Conservation (phyloP, 2,329 filamentous ascomycete species). For the Dactylellina sp. region DNA sequence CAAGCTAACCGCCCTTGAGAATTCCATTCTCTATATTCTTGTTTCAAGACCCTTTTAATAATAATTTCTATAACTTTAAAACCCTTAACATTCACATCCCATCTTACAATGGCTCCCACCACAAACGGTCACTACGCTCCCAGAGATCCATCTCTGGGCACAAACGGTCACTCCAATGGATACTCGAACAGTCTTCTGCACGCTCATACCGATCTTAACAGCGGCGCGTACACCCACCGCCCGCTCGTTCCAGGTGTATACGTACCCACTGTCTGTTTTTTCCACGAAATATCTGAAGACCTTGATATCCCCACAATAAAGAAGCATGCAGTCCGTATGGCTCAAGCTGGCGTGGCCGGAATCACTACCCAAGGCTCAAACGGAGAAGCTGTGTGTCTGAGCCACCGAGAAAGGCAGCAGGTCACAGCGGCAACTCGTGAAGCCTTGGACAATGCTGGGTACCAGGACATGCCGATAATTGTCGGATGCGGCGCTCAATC, state of each 20-base stretch:
- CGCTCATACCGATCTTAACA: conserved; percentile 40
- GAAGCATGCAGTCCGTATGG: conserved; percentile 82
- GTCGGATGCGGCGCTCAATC: conserved; percentile 84
- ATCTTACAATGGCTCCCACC: conserved; percentile 48
- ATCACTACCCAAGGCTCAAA: conserved; percentile 91
- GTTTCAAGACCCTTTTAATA: conserved; percentile 13
- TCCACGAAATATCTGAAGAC: conserved; percentile 84
- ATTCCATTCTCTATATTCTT: not conserved
- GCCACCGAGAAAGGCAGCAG: conserved; percentile 78
- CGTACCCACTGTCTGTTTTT: conserved; percentile 90
- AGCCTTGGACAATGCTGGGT: conserved; percentile 84
- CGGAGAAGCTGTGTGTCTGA: conserved; percentile 87
- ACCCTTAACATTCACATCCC: conserved; percentile 15
- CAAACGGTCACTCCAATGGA: conserved; percentile 45
- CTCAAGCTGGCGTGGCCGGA: conserved; percentile 80
- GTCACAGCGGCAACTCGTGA: conserved; percentile 83
- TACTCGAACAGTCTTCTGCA: conserved; percentile 50
- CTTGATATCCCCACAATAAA: conserved; percentile 83
- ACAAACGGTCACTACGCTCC: conserved; percentile 52
- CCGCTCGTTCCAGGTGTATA: conserved; percentile 85
- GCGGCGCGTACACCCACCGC: conserved; percentile 64
- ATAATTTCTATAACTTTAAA: conserved; percentile 14
- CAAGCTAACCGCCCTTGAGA: conserved; percentile 16
- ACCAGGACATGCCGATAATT: conserved; percentile 80
- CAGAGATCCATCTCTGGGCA: conserved; percentile 39